Conservation (phyloP, 192 early-diverging fungal species). For the Coemansia sp. region DNA sequence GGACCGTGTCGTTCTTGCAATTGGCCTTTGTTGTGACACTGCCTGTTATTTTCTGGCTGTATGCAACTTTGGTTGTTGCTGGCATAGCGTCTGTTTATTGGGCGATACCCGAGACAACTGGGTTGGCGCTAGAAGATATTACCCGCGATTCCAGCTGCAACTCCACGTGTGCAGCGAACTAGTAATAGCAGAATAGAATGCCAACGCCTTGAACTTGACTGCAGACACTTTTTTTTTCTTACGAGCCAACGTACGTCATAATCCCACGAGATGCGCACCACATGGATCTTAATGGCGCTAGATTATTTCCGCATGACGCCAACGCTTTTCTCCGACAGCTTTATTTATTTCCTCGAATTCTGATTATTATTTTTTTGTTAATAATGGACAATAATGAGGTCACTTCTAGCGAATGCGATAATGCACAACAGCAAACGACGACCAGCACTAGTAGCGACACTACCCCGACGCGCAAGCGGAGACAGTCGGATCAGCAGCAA, state of each 20-base stretch:
- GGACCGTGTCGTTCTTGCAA: slow-evolving; percentile 33
- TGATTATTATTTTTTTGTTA: background rate
- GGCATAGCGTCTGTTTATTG: slow-evolving; percentile 21
- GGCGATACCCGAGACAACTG: slow-evolving; percentile 34
- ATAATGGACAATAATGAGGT: background rate
- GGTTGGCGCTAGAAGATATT: slow-evolving; percentile 29
- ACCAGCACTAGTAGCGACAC: background rate
- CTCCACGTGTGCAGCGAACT: background rate
- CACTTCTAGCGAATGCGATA: background rate
- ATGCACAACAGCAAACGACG: background rate
- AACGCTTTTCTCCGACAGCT: background rate
- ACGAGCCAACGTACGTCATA: too few species aligned
- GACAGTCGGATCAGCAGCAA: background rate
- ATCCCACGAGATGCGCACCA: too few species aligned
- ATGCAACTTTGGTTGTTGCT: slow-evolving; percentile 12
- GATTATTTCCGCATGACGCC: background rate
- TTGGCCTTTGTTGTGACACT: slow-evolving; percentile 25
- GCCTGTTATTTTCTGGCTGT: slow-evolving; percentile 37
- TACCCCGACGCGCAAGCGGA: background rate
- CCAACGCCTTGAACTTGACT: too few species aligned
- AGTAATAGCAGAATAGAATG: background rate
- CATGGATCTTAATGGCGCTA: too few species aligned
- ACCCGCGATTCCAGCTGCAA: background rate
- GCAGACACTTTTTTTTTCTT: too few species aligned
- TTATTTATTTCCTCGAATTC: background rate